These are phyloP conservation scores for Salvia splendens DNA, from an alignment of 257 asterid species.

Conservation along the genomic window DNA sequence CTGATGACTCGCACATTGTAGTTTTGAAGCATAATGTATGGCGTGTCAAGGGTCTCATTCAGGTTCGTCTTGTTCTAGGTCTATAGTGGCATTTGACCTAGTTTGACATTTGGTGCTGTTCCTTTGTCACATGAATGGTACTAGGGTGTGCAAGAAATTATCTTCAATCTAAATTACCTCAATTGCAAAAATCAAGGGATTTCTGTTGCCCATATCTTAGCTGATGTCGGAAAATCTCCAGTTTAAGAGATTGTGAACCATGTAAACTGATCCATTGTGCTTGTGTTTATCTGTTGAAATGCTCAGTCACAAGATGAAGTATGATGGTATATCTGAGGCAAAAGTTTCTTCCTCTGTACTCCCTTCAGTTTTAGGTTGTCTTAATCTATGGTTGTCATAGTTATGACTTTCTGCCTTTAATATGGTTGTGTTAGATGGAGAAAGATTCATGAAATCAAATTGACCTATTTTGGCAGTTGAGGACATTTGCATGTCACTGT, in stretches of 20 bases:
- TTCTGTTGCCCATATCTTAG: neutral
- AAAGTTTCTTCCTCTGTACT: neutral
- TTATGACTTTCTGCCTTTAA: conserved; percentile 8
- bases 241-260: conserved; percentile 8
- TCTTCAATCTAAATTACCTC: neutral
- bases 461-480: neutral
- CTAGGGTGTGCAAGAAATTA: conserved; percentile 16
- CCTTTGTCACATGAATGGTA: conserved; percentile 14
- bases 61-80: conserved; percentile 47
- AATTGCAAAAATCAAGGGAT: neutral
- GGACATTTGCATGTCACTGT: neutral
- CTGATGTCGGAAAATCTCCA: conserved; percentile 9
- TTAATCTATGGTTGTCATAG: conserved; percentile 9
- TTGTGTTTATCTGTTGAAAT: neutral
- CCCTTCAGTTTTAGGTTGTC: conserved; percentile 7
- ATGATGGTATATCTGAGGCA: conserved; percentile 6
- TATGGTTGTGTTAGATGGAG: neutral
- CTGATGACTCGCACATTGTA: conserved; percentile 79
- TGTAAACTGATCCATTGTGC: neutral
- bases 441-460: neutral
- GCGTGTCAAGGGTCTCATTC: conserved; percentile 92
- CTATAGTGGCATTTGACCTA: neutral
- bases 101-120: conserved; percentile 14
- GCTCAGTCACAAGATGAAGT: conserved; percentile 3
- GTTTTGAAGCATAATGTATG: conserved; percentile 80